These are phyloP conservation scores for Debaryomyces subglobosus DNA, from an alignment of 1,139 yeast genomes.

Conservation along the genomic window DNA sequence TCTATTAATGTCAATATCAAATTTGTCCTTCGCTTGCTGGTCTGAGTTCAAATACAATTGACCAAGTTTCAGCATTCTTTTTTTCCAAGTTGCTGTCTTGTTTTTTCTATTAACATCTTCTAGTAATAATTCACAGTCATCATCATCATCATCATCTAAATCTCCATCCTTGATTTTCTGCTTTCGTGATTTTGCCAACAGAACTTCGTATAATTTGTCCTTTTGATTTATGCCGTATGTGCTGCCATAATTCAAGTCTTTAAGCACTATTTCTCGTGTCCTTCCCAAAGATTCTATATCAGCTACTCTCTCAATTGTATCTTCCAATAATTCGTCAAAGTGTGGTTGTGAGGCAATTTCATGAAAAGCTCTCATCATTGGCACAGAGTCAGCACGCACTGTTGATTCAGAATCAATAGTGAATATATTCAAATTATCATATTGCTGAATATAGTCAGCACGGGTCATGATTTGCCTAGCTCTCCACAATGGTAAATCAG, in stretches of 20 bases:
- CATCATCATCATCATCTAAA: slow-evolving; percentile 33
- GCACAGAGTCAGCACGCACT: slow-evolving; percentile 80
- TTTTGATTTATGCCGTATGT: slow-evolving; percentile 9
- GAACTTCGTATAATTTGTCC: slow-evolving; percentile 16
- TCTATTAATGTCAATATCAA: slow-evolving; percentile 23
- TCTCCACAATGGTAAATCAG: slow-evolving; percentile 80
- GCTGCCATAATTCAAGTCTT: slow-evolving; percentile 65
- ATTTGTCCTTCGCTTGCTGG: neutral
- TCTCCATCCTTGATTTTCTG: slow-evolving; percentile 18
- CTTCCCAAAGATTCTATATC: slow-evolving; percentile 81
- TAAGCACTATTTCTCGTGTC: slow-evolving; percentile 76
- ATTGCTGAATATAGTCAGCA: slow-evolving; percentile 74
- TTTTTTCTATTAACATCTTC: slow-evolving; percentile 47
- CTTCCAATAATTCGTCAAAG: slow-evolving; percentile 68
- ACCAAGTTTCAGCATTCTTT: slow-evolving; percentile 42
- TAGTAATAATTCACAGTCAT: slow-evolving; percentile 34
- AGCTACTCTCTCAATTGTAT: slow-evolving; percentile 70
- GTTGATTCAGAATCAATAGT: slow-evolving; percentile 75
- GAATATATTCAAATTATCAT: slow-evolving; percentile 76
- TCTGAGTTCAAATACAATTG: slow-evolving; percentile 24
- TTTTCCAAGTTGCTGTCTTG: slow-evolving; percentile 49
- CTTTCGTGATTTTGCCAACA: slow-evolving; percentile 22
- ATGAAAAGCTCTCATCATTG: slow-evolving; percentile 88
- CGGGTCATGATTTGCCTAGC: slow-evolving; percentile 86
- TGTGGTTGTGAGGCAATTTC: slow-evolving; percentile 76